phyloP scores from a whole-genome alignment of 441 rosid genomes.

The Gossypium lobatum region DNA sequence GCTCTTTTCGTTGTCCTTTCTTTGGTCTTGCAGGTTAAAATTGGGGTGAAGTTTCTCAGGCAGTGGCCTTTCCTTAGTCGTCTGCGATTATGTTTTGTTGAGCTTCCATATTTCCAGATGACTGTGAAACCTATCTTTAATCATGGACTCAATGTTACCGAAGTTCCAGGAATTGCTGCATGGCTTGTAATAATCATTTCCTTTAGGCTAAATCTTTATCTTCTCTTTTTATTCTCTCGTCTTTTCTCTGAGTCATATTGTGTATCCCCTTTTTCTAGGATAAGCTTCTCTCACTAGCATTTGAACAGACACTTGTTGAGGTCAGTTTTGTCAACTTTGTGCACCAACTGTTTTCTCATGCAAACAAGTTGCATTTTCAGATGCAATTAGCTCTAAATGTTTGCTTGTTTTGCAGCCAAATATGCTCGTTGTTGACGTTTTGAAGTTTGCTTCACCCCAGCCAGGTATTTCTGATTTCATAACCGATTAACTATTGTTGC shows the following conservation, averaged over 20 bases:
- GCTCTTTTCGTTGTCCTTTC: not conserved
- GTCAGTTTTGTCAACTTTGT: conserved; percentile 28
- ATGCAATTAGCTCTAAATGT: not conserved
- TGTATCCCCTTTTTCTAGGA: conserved; percentile 41
- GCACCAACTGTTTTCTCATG: not conserved
- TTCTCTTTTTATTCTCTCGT: not conserved
- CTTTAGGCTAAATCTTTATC: not conserved
- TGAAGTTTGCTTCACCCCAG: conserved; percentile 60
- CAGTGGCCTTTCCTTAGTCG: conserved; percentile 91
- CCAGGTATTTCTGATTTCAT: conserved; percentile 34
- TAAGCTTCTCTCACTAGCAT: conserved; percentile 73
- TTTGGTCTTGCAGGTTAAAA: conserved; percentile 50
- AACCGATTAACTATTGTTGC: not conserved
- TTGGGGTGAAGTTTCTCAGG: conserved; percentile 82
- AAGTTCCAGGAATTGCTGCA: conserved; percentile 88
- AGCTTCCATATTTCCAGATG: conserved; percentile 93
- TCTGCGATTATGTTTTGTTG: conserved; percentile 82
- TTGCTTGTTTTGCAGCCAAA: conserved; percentile 62
- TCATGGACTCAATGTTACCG: conserved; percentile 81
- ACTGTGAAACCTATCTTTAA: conserved; percentile 69
- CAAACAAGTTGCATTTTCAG: not conserved
- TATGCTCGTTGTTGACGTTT: conserved; percentile 89
- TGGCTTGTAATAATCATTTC: conserved; percentile 73
- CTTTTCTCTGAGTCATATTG: conserved; percentile 16
- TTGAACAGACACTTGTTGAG: conserved; percentile 93